These are phyloP conservation scores for Avicennia marina DNA, from an alignment of 257 asterid species.

Conservation along the genomic window DNA sequence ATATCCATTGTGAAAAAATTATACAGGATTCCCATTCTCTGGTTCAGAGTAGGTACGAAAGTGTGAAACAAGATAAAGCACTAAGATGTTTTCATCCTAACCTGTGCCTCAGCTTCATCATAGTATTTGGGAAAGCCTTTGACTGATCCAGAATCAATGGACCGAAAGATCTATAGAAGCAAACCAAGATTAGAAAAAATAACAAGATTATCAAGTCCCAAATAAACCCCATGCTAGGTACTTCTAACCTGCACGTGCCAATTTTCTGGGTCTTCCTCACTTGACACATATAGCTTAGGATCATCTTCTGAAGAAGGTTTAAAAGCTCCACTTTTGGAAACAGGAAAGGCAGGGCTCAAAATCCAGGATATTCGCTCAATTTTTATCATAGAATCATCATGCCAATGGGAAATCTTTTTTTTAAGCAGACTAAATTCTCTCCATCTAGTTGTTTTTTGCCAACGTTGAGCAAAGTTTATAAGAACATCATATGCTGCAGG, in stretches of 20 bases:
- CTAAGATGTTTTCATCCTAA: too few species aligned
- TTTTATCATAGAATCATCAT: constrained; percentile 89
- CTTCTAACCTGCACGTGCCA: constrained; percentile 88
- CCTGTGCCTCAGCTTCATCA: neutral
- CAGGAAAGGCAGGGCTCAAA: constrained; percentile 56
- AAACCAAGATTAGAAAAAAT: constrained; percentile 5
- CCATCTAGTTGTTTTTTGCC: constrained; percentile 96
- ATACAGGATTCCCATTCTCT: neutral
- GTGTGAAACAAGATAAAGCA: neutral
- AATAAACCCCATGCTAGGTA: constrained; percentile 15
- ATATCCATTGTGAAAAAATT: too few species aligned
- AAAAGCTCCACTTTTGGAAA: constrained; percentile 45
- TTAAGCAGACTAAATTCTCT: constrained; percentile 70
- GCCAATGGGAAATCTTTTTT: constrained; percentile 64
- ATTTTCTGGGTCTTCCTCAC: constrained; percentile 58
- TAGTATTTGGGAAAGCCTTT: constrained; percentile 14
- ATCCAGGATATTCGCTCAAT: constrained; percentile 96
- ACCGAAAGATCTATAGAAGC: constrained; percentile 1
- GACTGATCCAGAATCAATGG: constrained; percentile 11
- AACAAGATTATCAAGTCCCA: constrained; percentile 21
- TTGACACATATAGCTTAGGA: constrained; percentile 51
- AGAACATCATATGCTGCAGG: constrained; percentile 98
- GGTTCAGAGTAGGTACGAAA: neutral
- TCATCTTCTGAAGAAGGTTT: constrained; percentile 48
- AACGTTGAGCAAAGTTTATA: constrained; percentile 92